phyloP scores from a whole-genome alignment of 78 protist genomes.

The Dictyostelium intermedium region DNA sequence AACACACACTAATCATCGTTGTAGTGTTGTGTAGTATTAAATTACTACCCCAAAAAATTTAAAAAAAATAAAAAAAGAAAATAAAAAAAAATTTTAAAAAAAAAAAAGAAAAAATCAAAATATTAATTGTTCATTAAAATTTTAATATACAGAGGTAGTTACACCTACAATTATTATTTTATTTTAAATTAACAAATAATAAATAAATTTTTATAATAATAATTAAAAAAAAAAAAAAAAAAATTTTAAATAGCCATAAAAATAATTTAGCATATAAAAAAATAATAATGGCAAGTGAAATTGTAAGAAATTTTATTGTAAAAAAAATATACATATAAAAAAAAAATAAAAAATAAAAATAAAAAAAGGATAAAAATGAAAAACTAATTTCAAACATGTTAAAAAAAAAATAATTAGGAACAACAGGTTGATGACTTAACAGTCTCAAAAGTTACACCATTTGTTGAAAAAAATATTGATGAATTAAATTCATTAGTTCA shows the following conservation, averaged over 20 bases:
- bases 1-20: background rate
- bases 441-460: slow-evolving; percentile 70
- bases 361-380: background rate
- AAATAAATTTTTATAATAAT: background rate
- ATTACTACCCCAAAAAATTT: background rate
- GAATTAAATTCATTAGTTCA: slow-evolving; percentile 46
- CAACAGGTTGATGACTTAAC: slow-evolving; percentile 65
- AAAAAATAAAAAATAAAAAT: background rate
- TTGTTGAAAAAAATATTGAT: slow-evolving; percentile 53
- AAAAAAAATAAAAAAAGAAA: background rate
- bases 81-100: background rate
- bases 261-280: background rate
- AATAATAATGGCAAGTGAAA: slow-evolving; percentile 2
- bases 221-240: background rate
- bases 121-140: no score
- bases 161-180: no score
- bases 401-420: background rate
- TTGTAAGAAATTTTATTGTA: background rate
- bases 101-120: background rate
- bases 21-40: background rate
- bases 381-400: background rate
- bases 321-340: background rate
- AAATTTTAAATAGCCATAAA: background rate
- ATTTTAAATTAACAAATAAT: no score
- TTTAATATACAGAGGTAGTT: no score